Conservation (phyloP, 2,329 filamentous ascomycete species). For the Hysterium pulicare region DNA sequence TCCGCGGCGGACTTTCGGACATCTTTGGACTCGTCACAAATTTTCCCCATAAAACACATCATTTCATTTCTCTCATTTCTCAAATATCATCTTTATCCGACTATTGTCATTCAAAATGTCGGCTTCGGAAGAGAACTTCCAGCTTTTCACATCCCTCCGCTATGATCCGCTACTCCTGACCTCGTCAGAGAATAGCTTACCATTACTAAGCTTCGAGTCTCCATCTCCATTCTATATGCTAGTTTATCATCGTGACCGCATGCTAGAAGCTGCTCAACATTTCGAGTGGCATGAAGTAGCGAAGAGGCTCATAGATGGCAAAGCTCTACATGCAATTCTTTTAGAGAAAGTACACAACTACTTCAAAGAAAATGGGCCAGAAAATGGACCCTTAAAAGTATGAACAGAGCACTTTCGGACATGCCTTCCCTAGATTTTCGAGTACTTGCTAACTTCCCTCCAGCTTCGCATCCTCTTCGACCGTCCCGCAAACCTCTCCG, state of each 20-base stretch:
- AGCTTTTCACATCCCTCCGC: constrained; percentile 39
- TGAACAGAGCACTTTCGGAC: background rate
- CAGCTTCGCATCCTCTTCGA: constrained; percentile 57
- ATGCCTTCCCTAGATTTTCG: background rate
- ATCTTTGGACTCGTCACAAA: background rate
- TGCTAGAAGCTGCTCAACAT: constrained; percentile 58
- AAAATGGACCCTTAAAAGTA: constrained; percentile 28
- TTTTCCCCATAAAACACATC: background rate
- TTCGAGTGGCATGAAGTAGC: constrained; percentile 45
- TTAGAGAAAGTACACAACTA: constrained; percentile 28
- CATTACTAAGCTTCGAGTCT: constrained; percentile 46
- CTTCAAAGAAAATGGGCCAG: constrained; percentile 15
- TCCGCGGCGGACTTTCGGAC: background rate
- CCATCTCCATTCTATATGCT: constrained; percentile 74
- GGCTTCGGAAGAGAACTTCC: constrained; percentile 21
- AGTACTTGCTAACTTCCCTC: constrained; percentile 22
- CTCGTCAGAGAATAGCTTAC: constrained; percentile 44
- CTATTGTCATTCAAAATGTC: constrained; percentile 16
- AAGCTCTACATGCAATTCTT: constrained; percentile 31
- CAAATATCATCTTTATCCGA: background rate
- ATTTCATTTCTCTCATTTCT: background rate
- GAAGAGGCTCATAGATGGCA: constrained; percentile 31
- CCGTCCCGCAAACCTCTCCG: constrained; percentile 30
- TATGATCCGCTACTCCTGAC: constrained; percentile 36
- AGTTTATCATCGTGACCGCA: constrained; percentile 71